Base-by-base conservation (phyloP, 257 asterid species). In the Fraxinus anomala region DNA sequence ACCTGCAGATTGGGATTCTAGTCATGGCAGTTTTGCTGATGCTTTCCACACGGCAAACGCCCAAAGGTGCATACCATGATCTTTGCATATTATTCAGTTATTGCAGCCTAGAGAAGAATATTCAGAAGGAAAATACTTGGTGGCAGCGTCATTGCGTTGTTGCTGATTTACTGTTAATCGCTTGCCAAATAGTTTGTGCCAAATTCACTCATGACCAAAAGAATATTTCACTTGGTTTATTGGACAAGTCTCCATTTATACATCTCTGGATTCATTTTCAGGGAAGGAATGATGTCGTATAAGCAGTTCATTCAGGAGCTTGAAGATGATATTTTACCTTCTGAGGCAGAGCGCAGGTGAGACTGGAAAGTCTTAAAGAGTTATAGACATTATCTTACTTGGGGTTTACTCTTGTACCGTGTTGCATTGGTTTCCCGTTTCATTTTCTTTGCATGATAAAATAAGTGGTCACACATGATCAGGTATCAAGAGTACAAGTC, bases 271-370 rank as follows among this genome's bases (percentile, higher is more conserved):
- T 63, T 63, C 6, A 63, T 75, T 79, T 77, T 69, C 88, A 96
- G 99, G 86, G 98, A 96, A 85, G 99, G 99, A 75, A 88, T 96
- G 97, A 88, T 93, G 98, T 96, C 99, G 59, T 96, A 96, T 88
- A 96, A 96, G 92, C 99, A 92, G 82, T 96, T 96, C 86, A 96
- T 96, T 86, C 99, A 93, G 92, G 99, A 96, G 89, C 97, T 96
- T 85, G 99, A 96, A 87, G 99, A 96, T 89, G 99, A 96, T 82
- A 89, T 96, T 77, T 82, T 92, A 76, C 99, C 99, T 39, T 77
- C 97, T 84, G 99, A 96, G 82, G 99, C 99, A 68, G 99, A 96
- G 84, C 93, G 91, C 79, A 96, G 99, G 99, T 96, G 68, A 84
- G 90, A 74, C 65, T 31, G 30, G 36, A 73, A 68, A 75, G 72